phyloP scores from a whole-genome alignment of 2,329 filamentous ascomycete species.

The Epichloe gansuensis region DNA sequence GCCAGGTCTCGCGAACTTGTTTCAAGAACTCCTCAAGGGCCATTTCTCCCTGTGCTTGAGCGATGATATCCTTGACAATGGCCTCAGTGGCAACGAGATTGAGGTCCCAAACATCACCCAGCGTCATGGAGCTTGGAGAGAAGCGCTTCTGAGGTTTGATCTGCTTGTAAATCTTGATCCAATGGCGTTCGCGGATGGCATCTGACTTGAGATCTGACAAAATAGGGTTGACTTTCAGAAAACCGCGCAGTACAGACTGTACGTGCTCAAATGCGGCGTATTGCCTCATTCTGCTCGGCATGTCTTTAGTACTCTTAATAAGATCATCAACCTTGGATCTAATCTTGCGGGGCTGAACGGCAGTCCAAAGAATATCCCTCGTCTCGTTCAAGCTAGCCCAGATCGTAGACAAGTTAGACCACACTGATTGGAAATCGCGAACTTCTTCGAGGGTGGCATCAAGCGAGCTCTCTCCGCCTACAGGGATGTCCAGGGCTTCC shows the following conservation, averaged over 20 bases:
- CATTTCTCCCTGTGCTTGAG: slow-evolving; percentile 96
- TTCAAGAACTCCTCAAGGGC: slow-evolving; percentile 94
- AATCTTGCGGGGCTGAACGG: slow-evolving; percentile 87
- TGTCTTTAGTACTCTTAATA: slow-evolving; percentile 97
- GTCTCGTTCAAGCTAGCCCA: slow-evolving; percentile 95
- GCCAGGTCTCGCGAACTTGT: slow-evolving; percentile 93
- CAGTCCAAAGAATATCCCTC: slow-evolving; percentile 85
- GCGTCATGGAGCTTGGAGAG: slow-evolving; percentile 83
- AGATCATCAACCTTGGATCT: slow-evolving; percentile 79
- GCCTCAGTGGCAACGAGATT: slow-evolving; percentile 79
- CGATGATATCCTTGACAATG: slow-evolving; percentile 84
- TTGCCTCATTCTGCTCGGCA: slow-evolving; percentile 97
- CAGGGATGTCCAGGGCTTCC: slow-evolving; percentile 83
- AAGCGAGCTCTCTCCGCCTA: slow-evolving; percentile 68
- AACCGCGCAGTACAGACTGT: slow-evolving; percentile 75
- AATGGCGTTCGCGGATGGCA: slow-evolving; percentile 90
- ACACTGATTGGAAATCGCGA: slow-evolving; percentile 97
- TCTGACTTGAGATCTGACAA: slow-evolving; percentile 90
- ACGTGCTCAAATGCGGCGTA: slow-evolving; percentile 99
- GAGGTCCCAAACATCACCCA: slow-evolving; percentile 98
- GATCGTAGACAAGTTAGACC: slow-evolving; percentile 88
- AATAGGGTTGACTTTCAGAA: slow-evolving; percentile 82
- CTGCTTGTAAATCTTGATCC: slow-evolving; percentile 95
- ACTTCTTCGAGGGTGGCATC: slow-evolving; percentile 86
- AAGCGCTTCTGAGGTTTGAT: slow-evolving; percentile 88